phyloP scores from a whole-genome alignment of 2,329 filamentous ascomycete species.

The Penicillium sp. region DNA sequence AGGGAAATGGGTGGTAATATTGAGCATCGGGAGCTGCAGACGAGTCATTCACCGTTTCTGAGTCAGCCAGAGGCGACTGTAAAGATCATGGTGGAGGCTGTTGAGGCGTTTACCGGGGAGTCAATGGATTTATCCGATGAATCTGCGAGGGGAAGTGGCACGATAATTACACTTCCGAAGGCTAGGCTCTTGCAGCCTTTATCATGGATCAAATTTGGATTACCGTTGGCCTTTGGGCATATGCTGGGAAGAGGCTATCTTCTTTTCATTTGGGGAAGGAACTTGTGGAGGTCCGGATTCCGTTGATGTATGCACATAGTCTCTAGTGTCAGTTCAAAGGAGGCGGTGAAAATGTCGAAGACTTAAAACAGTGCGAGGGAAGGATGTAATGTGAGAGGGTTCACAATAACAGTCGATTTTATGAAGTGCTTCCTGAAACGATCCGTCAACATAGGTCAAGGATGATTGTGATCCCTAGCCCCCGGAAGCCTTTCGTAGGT shows the following conservation, averaged over 20 bases:
- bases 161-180: conserved; percentile 9
- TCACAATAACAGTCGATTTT: no score
- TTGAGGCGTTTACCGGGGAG: conserved; percentile 28
- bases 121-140: background rate
- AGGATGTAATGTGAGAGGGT: no score
- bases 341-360: no score
- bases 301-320: no score
- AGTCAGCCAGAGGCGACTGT: conserved; percentile 46
- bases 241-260: conserved; percentile 21
- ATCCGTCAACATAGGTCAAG: no score
- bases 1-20: conserved; percentile 39
- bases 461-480: no score
- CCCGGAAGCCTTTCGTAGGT: no score
- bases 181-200: conserved; percentile 13
- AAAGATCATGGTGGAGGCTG: conserved; percentile 39
- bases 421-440: no score
- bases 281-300: conserved; percentile 9
- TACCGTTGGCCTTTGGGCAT: conserved; percentile 23
- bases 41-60: conserved; percentile 52
- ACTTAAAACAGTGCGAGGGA: no score
- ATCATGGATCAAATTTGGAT: conserved; percentile 25
- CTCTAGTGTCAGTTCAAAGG: no score
- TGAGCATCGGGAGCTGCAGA: conserved; percentile 42
- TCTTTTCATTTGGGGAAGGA: conserved; percentile 18
- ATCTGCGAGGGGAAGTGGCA: no score